Evolutionary conservation across 2,329 filamentous ascomycete genomes (phyloP), one percentile per base, ranked within the genome.

Genomic region (Ascochyta lentis): DNA sequence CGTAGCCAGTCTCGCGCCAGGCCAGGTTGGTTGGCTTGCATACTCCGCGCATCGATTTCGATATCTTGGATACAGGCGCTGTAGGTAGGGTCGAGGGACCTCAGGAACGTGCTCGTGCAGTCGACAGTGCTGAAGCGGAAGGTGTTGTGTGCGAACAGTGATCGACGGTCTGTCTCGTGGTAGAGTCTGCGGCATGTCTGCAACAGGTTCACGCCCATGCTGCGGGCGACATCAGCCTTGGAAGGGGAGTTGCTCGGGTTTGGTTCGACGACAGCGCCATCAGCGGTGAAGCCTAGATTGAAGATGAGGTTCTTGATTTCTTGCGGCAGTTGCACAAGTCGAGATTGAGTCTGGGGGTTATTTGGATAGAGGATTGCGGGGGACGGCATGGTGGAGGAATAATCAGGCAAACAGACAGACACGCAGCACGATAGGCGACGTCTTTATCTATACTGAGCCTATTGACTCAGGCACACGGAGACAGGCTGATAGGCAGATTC

Each of bases 41-140:
- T 61, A 26, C 64, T 63, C 10, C 69, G 66, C 10, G 75, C 61
- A 51, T 77, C 74, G 40, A 78, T 65, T 35, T 77, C 74, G n/a
- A 78, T 50, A 45, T 74, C 67, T 2, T 62, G 60, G 4, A 78
- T 60, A 19, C 60, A 57, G 3, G 58, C 52, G 34, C 63, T 59
- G 47, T 67, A 55, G 10, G 57, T 44, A 6, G 60, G 39, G 6
- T 65, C 64, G 6, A 76, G 51, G 2, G 60, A 57, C 0, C 41
- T 35, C 31, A 77, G 60, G 63, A 77, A 78, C 9, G 50, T 39
- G 4, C 64, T 65, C 46, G 70, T 65, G 39, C 61, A 57, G 26
- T 70, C 65, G 15, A 72, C 64, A 31, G 58, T 65, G 6, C 71
- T 76, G 61, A 78, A 78, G 37, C 67, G 63, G 58, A 78, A 77